Evolutionary conservation across 257 asterid genomes (phyloP).

Genomic region (Solanum medicagineum): DNA sequence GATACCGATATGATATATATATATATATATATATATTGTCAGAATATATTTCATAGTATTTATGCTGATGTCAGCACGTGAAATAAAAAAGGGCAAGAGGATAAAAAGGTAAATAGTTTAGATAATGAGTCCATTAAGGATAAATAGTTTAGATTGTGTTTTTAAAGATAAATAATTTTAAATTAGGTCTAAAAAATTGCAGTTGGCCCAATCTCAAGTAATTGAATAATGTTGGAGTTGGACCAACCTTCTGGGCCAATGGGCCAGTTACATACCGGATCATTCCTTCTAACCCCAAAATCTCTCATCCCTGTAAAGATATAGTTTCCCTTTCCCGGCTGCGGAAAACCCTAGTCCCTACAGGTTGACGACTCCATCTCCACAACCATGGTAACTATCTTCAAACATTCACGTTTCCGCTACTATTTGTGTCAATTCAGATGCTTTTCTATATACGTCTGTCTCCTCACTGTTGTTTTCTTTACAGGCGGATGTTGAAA

Average conservation of each 20-base stretch:
- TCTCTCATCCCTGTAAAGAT: background rate
- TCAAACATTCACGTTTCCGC: background rate
- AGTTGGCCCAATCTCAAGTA: too few species aligned
- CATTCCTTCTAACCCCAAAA: background rate
- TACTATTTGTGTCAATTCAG: background rate
- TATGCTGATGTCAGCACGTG: too few species aligned
- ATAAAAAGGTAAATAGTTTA: too few species aligned
- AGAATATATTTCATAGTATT: too few species aligned
- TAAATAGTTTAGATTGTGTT: too few species aligned
- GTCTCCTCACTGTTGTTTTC: background rate
- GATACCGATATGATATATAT: too few species aligned
- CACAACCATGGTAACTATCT: background rate
- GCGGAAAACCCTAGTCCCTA: background rate
- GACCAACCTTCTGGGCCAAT: background rate
- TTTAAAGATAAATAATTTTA: too few species aligned
- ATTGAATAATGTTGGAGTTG: too few species aligned
- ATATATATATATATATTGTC: too few species aligned
- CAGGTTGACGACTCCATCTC: background rate
- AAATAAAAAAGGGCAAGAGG: too few species aligned
- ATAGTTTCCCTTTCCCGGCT: background rate
- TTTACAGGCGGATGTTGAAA: constrained; percentile 58
- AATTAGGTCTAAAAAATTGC: too few species aligned
- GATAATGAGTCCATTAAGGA: too few species aligned
- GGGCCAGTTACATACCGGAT: background rate
- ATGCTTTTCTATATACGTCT: background rate